phyloP scores from a whole-genome alignment of 345 rosid species.

The Dovyalis caffra region DNA sequence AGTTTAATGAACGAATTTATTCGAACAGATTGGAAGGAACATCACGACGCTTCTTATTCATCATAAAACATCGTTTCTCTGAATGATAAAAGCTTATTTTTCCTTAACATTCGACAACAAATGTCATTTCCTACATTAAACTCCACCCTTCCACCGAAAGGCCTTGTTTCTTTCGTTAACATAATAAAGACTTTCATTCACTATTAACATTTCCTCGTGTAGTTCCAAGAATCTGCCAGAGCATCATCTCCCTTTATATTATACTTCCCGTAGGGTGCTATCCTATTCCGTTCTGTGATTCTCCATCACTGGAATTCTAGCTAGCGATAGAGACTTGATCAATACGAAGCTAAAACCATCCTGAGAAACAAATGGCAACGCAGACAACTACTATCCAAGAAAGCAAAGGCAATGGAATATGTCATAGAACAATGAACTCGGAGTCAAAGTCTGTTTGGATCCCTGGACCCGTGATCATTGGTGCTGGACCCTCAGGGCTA shows the following conservation, averaged over 20 bases:
- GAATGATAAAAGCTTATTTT: not conserved
- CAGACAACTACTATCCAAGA: not conserved
- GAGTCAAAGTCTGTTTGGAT: slow-evolving; percentile 1
- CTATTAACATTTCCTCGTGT: not conserved
- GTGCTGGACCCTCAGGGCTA: slow-evolving; percentile 41
- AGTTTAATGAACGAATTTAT: not conserved
- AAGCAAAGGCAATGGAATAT: not conserved
- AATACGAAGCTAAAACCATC: too few species aligned
- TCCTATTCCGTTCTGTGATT: not conserved
- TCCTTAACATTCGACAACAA: not conserved
- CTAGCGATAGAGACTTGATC: not conserved
- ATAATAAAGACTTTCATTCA: not conserved
- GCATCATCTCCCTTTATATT: not conserved
- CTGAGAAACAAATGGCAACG: not conserved
- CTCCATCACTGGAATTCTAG: not conserved
- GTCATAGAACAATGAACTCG: not conserved
- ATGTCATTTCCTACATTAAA: not conserved
- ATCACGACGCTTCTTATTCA: not conserved
- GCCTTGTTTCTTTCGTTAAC: not conserved
- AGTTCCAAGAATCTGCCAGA: not conserved
- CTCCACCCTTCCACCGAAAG: not conserved
- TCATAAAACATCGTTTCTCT: too few species aligned
- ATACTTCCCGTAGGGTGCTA: not conserved
- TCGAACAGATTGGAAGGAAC: not conserved
- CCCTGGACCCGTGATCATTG: slow-evolving; percentile 36